Evolutionary conservation across 2,329 filamentous ascomycete species (phyloP), one percentile per base, ranked within the genome.

Genomic region (Gnomoniopsis smithogilvyi): DNA sequence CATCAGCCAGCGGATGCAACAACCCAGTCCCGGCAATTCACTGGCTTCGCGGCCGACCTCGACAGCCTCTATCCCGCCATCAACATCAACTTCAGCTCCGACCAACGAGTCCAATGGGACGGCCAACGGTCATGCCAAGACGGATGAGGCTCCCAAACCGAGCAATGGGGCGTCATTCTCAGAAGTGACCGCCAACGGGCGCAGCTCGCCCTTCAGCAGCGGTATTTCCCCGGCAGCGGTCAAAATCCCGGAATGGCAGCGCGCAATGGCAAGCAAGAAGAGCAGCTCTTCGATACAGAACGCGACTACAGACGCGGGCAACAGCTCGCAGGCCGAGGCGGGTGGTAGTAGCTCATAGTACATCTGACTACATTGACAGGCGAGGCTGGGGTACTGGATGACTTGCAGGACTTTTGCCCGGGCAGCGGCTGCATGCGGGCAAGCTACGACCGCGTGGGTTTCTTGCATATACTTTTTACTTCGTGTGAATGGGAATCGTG

Each of bases 181-280:
- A 51, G 70, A 71, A 47, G 71, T 70, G 54, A 71, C 76, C 2
- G 68, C 72, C 21, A 67, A 74, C 24, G 70, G 70, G 43, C 70
- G 72, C 43, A 72, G 70, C 60, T 70, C 75, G 65, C 80, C 82
- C 33, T 82, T 85, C 71, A 71, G 66, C 63, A 76, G 80, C 61
- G 76, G 80, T 58, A 75, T 78, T 63, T 73, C 81, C 41, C 67
- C 73, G 15, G 76, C 74, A 36, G 86, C 83, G 73, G 88, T 89
- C 12, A 86, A 88, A 12, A 93, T 93, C 65, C 90, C 90, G 4
- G 84, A 89, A 4, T 93, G 90, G 90, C 90, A 93, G 74, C 83
- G 91, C 80, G 87, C 88, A 51, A 86, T 87, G 69, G 79, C 85
- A 34, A 86, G 82, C 67, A 84, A 81, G 72, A 58, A 56, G 51